Base-by-base conservation (phyloP, 176 grass and related monocot species). In the Cymbopogon citratus region DNA sequence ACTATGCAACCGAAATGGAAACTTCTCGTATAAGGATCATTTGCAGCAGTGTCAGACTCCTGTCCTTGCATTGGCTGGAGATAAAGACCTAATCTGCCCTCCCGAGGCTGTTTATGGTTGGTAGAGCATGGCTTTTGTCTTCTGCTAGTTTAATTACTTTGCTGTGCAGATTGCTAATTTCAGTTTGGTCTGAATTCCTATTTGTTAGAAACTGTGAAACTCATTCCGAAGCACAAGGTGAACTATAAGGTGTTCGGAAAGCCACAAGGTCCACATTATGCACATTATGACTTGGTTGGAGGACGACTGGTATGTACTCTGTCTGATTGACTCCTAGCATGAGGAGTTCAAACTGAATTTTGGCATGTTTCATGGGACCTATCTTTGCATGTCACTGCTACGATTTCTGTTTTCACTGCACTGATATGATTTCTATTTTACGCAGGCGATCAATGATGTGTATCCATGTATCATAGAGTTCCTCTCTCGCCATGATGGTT, bases 201-300 rank as follows among this genome's bases (percentile, higher is more conserved):
- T 91, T 8, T 77, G 16, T 16, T 80, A 97, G 94, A 93, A 93
- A 91, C 94, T 63, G 87, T 87, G 12, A 97, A 91, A 73, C 63
- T 91, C 78, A 85, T 97, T 79, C 89, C 94, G 66, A 73, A 89
- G 34, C 69, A 84, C 26, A 87, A 84, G 89, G 86, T 89, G 67
- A 90, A 76, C 25, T 97, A 90, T 66, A 89, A 79, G 26, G 86
- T 89, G n/a, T 91, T 93, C 12, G 91, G 91, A 76, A 91, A 91
- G 54, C 18, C 33, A 71, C 56, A 60, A 49, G 91, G 91, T 15
- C 88, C 88, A 5, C 94, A 93, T 69, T 97, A 97, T 87, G 86
- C 89, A 83, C 94, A 93, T 78, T 97, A 97, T 34, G 94, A 97
- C 52, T 91, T 97, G 75, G 91, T 97, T 87, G 94, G 94, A 25